A percentile compares a stretch with the other conserved stretches of the same genome.
Conservation (phyloP, 164 flowering plant genomes). For the Magnolia sinica region DNA sequence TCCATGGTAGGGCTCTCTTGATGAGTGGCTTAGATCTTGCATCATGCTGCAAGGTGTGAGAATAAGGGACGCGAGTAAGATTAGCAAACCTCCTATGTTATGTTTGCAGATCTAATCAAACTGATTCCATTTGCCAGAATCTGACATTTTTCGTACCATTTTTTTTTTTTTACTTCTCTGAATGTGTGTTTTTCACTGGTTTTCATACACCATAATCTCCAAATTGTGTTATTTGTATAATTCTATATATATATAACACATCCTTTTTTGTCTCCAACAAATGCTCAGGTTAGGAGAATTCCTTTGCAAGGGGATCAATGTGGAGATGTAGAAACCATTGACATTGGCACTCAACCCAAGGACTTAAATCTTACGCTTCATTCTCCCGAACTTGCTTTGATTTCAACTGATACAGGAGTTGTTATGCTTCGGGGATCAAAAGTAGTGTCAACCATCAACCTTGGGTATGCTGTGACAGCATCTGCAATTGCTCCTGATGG, state of each 20-base stretch:
- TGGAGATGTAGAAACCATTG: slow-evolving; percentile 62
- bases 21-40: background rate
- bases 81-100: background rate
- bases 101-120: background rate
- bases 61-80: background rate
- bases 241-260: background rate
- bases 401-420: slow-evolving; percentile 78
- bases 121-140: background rate
- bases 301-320: slow-evolving; percentile 64
- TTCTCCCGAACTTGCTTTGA: slow-evolving; percentile 63
- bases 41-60: background rate
- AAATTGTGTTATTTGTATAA: too few species aligned
- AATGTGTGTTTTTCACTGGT: background rate
- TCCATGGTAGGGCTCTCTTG: background rate
- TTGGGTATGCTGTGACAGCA: slow-evolving; percentile 79
- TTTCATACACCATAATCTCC: background rate
- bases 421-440: slow-evolving; percentile 66
- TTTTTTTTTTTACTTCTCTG: too few species aligned
- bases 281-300: slow-evolving; percentile 64
- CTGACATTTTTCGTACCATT: too few species aligned
- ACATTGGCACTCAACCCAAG: slow-evolving; percentile 84
- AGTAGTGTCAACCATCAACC: slow-evolving; percentile 59
- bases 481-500: slow-evolving; percentile 82
- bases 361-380: slow-evolving; percentile 65
- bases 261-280: background rate